Percentiles rank a stretch among this genome's conserved stretches.
These are phyloP conservation scores for Yamadazyma sp. DNA, from an alignment of 1,139 yeast genomes.

Conservation along the genomic window DNA sequence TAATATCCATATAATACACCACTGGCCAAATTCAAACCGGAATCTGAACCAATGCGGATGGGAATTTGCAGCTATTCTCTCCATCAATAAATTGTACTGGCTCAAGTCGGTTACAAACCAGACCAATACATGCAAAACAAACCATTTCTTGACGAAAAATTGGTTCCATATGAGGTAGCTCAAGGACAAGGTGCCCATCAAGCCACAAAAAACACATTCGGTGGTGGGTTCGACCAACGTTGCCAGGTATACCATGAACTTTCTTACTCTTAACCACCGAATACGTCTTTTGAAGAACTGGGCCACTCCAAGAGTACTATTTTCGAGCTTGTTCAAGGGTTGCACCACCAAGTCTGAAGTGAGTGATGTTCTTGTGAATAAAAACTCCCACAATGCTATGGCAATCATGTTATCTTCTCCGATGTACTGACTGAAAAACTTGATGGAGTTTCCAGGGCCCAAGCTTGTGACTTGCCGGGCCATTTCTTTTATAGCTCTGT, in stretches of 20 bases:
- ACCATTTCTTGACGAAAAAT: constrained; percentile 35
- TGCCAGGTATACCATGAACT: constrained; percentile 84
- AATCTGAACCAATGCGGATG: constrained; percentile 30
- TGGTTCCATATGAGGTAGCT: constrained; percentile 44
- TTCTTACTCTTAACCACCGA: constrained; percentile 87
- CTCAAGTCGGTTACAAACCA: constrained; percentile 69
- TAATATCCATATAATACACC: constrained; percentile 55
- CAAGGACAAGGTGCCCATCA: constrained; percentile 63
- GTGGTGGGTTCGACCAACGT: constrained; percentile 87
- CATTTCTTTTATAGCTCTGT: constrained; percentile 28
- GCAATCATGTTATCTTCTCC: constrained; percentile 96
- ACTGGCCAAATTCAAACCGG: constrained; percentile 18
- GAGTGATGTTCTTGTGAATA: constrained; percentile 70
- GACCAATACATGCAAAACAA: constrained; percentile 51
- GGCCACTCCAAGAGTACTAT: constrained; percentile 39
- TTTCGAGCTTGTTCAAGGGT: constrained; percentile 52
- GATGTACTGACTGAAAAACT: constrained; percentile 75
- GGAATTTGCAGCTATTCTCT: constrained; percentile 20
- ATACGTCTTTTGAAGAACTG: constrained; percentile 71
- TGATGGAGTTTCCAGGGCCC: constrained; percentile 55
- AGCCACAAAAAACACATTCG: constrained; percentile 68
- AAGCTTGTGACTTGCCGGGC: constrained; percentile 28
- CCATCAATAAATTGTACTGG: constrained; percentile 53
- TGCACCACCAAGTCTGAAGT: constrained; percentile 80
- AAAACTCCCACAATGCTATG: constrained; percentile 75